Base-by-base conservation (phyloP, 139 green algal species). In the Closterium sp. region DNA sequence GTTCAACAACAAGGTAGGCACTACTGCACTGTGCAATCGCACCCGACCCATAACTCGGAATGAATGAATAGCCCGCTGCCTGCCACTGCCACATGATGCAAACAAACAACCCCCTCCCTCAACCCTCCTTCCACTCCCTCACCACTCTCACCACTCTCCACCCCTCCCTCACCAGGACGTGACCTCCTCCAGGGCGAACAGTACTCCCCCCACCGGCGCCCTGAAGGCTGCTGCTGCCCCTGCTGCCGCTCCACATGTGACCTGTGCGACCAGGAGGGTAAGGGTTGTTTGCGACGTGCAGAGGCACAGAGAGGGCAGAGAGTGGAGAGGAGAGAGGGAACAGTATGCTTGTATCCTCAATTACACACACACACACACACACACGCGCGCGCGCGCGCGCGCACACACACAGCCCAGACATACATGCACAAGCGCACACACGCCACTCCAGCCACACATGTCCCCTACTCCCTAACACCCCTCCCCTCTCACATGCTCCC, bases 121-220 rank as follows among this genome's bases (percentile, higher is more conserved):
- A 45, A n/a, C n/a, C n/a, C n/a, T n/a, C n/a, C n/a, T n/a, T n/a
- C n/a, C 38, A 45, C 10, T 45, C 10, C 38, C 38, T 45, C 38
- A 45, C 38, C 38, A n/a, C n/a, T n/a, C n/a, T n/a, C 38, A 45
- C 38, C 38, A 6, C 10, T 6, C 38, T 6, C 10, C 38, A 45
- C 38, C 38, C 38, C 38, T 45, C 10, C 38, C 38, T 45, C 38
- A 45, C 38, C 38, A 45, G 38, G 38, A 96, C 4, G 96, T 96
- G 91, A 95, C 96, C 94, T 98, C 97, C 92, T 98, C 97, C 31
- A 98, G 94, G 7, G 97, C 97, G 95, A 98, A 98, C 86, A 98
- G 94, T 90, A 98, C 96, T 4, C 97, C 97, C 24, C 97, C 97
- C 31, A 98, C 95, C 5, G 97, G 97, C 0, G 97, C 95, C 24